phyloP scores from a whole-genome alignment of 192 early-diverging fungal species.

The Allomyces javanicus region DNA sequence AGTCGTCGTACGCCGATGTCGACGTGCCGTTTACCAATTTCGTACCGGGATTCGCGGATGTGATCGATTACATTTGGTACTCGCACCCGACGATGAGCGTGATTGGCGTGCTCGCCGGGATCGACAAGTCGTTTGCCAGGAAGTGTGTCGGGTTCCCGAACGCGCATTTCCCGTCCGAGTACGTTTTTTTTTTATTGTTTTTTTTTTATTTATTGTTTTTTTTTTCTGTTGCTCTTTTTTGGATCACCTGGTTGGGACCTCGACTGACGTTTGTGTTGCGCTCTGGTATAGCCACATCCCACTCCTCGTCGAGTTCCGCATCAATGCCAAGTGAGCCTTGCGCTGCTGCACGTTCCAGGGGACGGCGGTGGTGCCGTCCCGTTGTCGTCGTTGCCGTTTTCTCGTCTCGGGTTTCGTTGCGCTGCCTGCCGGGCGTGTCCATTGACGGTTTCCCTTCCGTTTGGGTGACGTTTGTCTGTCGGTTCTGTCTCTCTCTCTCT shows the following conservation, averaged over 20 bases:
- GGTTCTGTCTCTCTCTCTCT: too few species aligned
- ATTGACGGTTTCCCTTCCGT: too few species aligned
- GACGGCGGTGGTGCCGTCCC: too few species aligned
- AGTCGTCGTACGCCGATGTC: slow-evolving; percentile 53
- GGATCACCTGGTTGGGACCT: neutral
- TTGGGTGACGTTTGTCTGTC: too few species aligned
- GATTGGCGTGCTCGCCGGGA: slow-evolving; percentile 53
- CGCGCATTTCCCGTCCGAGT: slow-evolving; percentile 64
- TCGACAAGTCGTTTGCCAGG: slow-evolving; percentile 62
- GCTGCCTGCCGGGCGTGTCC: too few species aligned
- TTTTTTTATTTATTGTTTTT: neutral
- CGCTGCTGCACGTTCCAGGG: too few species aligned
- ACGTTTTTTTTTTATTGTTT: slow-evolving; percentile 6
- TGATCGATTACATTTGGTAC: slow-evolving; percentile 93
- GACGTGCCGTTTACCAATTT: slow-evolving; percentile 85
- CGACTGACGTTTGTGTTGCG: neutral
- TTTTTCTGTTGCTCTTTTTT: neutral
- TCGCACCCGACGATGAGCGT: slow-evolving; percentile 49
- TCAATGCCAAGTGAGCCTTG: neutral
- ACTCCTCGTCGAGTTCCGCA: slow-evolving; percentile 44
- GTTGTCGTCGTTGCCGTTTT: too few species aligned
- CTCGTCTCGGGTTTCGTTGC: too few species aligned
- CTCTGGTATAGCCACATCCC: slow-evolving; percentile 32
- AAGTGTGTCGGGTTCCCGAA: slow-evolving; percentile 84
- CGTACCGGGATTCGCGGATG: slow-evolving; percentile 63